phyloP scores from a whole-genome alignment of 75 land plant genomes.

The Picea glauca region DNA sequence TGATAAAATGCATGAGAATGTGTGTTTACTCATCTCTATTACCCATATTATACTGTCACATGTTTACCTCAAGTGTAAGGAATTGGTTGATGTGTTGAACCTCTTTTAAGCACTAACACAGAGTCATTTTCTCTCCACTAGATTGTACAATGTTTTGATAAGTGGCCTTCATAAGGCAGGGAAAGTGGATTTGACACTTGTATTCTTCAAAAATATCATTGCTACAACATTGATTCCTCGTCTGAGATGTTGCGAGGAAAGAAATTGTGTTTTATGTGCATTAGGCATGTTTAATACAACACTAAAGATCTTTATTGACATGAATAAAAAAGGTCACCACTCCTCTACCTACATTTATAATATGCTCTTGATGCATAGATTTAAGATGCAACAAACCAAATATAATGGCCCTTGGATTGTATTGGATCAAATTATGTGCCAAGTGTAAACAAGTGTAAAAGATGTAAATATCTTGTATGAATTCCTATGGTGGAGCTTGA shows the following conservation, averaged over 20 bases:
- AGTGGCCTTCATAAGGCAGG: slow-evolving; percentile 40
- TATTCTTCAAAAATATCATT: slow-evolving; percentile 22
- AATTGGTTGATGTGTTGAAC: slow-evolving; percentile 31
- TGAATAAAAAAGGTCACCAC: slow-evolving; percentile 19
- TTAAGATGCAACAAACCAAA: not conserved
- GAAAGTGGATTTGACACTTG: slow-evolving; percentile 24
- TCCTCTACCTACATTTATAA: slow-evolving; percentile 50
- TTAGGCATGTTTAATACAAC: slow-evolving; percentile 22
- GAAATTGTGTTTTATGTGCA: slow-evolving; percentile 21
- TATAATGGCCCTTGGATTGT: no score
- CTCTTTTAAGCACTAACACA: slow-evolving; percentile 21
- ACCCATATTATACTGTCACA: slow-evolving; percentile 32
- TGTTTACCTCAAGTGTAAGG: slow-evolving; percentile 33
- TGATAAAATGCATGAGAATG: slow-evolving; percentile 32
- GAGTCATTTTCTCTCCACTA: slow-evolving; percentile 17
- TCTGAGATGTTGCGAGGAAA: slow-evolving; percentile 41
- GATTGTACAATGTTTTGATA: slow-evolving; percentile 36
- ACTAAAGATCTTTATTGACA: slow-evolving; percentile 29
- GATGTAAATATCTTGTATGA: no score
- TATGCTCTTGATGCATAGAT: slow-evolving; percentile 32
- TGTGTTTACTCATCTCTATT: slow-evolving; percentile 19
- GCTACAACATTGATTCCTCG: slow-evolving; percentile 25
- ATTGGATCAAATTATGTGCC: no score
- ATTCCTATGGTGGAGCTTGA: no score
- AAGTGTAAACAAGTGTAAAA: no score